phyloP scores from a whole-genome alignment of 768 basidiomycete genomes.

The Lentinula detonsa region DNA sequence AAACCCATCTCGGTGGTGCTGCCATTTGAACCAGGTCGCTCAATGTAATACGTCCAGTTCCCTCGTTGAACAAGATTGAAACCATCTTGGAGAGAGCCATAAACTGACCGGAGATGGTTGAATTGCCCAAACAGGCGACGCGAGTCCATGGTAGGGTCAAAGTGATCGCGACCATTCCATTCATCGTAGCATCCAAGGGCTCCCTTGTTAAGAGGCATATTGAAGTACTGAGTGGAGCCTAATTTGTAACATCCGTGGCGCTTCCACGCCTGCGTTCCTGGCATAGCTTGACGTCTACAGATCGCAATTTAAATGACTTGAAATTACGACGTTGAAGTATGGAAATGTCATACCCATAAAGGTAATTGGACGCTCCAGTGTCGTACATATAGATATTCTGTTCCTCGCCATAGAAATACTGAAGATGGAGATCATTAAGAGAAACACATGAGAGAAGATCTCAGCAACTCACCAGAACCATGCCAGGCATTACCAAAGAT shows the following conservation, averaged over 20 bases:
- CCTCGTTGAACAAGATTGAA: conserved; percentile 75
- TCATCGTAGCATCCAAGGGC: conserved; percentile 85
- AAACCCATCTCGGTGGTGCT: conserved; percentile 85
- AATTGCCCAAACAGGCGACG: conserved; percentile 76
- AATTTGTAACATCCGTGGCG: conserved; percentile 89
- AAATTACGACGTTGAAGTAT: conserved; percentile 38
- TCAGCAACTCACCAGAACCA: conserved; percentile 54
- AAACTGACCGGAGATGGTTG: conserved; percentile 60
- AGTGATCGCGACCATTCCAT: conserved; percentile 93
- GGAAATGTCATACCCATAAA: conserved; percentile 60
- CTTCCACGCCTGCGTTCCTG: conserved; percentile 80
- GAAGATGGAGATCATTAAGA: conserved; percentile 80
- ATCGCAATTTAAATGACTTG: conserved; percentile 19
- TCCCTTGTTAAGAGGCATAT: conserved; percentile 79
- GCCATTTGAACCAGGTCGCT: conserved; percentile 80
- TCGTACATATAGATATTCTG: conserved; percentile 87
- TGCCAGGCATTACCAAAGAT: conserved; percentile 81
- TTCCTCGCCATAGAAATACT: conserved; percentile 90
- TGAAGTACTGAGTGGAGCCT: conserved; percentile 90
- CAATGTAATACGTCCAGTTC: conserved; percentile 77
- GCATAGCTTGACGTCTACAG: conserved; percentile 86
- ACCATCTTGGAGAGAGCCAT: conserved; percentile 79
- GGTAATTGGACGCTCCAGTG: conserved; percentile 86
- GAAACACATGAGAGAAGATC: conserved; percentile 48
- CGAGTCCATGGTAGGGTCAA: conserved; percentile 81